These are phyloP conservation scores for Russula sp. DNA, from an alignment of 768 basidiomycete species.

Conservation along the genomic window DNA sequence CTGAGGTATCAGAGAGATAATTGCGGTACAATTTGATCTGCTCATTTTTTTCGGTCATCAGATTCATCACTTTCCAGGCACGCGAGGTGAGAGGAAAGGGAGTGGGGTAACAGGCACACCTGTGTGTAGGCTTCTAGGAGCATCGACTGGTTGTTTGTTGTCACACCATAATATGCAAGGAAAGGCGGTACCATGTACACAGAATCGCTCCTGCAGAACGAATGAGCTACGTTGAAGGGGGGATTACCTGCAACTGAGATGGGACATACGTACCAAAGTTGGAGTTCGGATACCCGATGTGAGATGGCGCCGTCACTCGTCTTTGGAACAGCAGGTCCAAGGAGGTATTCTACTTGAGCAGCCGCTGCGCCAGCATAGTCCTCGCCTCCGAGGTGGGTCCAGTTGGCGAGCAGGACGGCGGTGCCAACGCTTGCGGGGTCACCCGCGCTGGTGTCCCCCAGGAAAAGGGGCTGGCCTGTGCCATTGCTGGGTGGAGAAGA, in stretches of 20 bases:
- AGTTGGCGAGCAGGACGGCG: slow-evolving; percentile 56
- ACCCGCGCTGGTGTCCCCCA: slow-evolving; percentile 52
- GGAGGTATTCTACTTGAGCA: slow-evolving; percentile 59
- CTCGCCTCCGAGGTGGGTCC: slow-evolving; percentile 41
- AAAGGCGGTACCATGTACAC: slow-evolving; percentile 86
- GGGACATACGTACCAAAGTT: slow-evolving; percentile 51
- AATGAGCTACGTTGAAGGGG: neutral
- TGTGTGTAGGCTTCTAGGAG: slow-evolving; percentile 63
- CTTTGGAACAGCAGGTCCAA: slow-evolving; percentile 44
- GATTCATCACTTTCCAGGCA: neutral
- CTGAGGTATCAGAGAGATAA: slow-evolving; percentile 46
- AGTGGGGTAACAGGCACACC: slow-evolving; percentile 16
- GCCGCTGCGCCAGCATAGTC: slow-evolving; percentile 57
- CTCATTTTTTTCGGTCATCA: no score
- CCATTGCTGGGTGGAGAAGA: slow-evolving; percentile 35
- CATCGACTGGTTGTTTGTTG: slow-evolving; percentile 49
- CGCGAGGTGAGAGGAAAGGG: no score
- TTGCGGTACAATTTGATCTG: slow-evolving; percentile 58
- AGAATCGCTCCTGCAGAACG: slow-evolving; percentile 55
- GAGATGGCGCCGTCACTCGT: slow-evolving; percentile 76
- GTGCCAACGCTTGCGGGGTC: slow-evolving; percentile 80
- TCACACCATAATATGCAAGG: slow-evolving; percentile 73
- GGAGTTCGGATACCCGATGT: slow-evolving; percentile 59
- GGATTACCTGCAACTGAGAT: neutral
- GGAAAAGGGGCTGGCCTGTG: slow-evolving; percentile 47